Evolutionary conservation across 2,329 filamentous ascomycete genomes (phyloP), one percentile per base, ranked within the genome.

Genomic region (Endoconidiophora polonica): DNA sequence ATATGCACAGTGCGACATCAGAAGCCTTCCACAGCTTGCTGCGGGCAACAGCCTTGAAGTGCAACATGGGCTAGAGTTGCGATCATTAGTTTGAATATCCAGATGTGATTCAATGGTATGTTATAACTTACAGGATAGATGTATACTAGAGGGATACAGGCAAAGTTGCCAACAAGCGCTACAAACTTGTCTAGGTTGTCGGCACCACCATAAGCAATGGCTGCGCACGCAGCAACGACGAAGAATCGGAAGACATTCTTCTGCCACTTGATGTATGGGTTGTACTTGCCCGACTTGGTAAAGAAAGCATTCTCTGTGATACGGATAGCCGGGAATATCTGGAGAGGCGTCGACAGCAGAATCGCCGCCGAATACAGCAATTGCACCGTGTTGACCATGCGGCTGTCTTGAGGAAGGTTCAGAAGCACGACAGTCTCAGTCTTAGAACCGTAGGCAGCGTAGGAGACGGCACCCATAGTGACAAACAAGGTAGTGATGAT

Each of bases 281-380:
- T 95, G 68, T 95, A 94, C 66, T 98, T 98, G 58, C 91, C 88
- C 55, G 87, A 94, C 61, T 83, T 76, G 22, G 85, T 94, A 65
- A 96, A 98, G 5, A 96, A 72, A 57, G 87, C 86, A 58, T 94
- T 94, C 66, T 94, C 88, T 33, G 86, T 86, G 60, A 98, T 98
- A 61, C 90, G 83, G 59, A 98, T 96, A 41, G 91, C 91, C 0
- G 91, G 91, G 71, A 96, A 98, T 57, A 98, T 88, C 62, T 98
- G 93, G 52, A 98, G 70, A 4, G 91, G 91, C 0, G 91, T 98
- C 36, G 86, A 94, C 9, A 98, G 74, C 50, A 98, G 71, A 58
- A 98, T 98, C n/a, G 91, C 91, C 24, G 93, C 70, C n/a, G 87
- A 94, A 70, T 98, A 98, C 42, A 98, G 76, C 61, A 98, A 87